Evolutionary conservation across 2,329 filamentous ascomycete species (phyloP).

Genomic region (Penicillium sp.): DNA sequence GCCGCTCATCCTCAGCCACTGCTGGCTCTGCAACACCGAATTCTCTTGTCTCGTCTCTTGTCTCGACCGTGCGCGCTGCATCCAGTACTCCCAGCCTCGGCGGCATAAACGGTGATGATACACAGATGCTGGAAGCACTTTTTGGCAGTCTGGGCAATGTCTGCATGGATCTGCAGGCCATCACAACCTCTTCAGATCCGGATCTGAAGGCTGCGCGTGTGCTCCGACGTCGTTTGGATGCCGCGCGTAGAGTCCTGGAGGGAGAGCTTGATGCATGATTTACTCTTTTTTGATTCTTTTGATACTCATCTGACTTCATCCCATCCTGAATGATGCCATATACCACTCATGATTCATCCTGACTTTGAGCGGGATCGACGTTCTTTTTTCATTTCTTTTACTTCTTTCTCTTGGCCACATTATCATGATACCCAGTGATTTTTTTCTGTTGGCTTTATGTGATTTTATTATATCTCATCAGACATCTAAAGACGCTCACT

Average conservation of each 20-base stretch:
- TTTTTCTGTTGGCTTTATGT: not conserved
- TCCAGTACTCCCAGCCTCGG: conserved; percentile 26
- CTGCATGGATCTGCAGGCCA: conserved; percentile 51
- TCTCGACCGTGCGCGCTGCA: conserved; percentile 41
- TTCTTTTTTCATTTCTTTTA: conserved; percentile 8
- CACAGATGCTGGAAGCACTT: conserved; percentile 56
- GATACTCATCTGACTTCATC: not conserved
- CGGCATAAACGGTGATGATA: conserved; percentile 54
- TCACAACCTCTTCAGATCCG: conserved; percentile 53
- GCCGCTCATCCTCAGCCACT: conserved; percentile 28
- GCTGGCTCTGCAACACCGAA: conserved; percentile 34
- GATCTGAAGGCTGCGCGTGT: conserved; percentile 58
- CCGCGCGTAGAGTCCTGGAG: conserved; percentile 70
- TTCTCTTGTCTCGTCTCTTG: conserved; percentile 34
- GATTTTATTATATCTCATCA: not conserved
- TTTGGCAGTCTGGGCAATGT: conserved; percentile 52
- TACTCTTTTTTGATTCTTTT: not conserved
- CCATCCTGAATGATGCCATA: conserved; percentile 5
- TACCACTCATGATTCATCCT: conserved; percentile 6
- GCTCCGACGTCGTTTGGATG: conserved; percentile 70
- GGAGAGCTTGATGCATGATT: conserved; percentile 56
- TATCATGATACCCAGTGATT: conserved; percentile 25
- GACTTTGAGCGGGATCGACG: not conserved
- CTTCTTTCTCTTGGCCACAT: conserved; percentile 6
- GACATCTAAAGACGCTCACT: not conserved